Conservation (phyloP, 495 filamentous ascomycete species). For the Penicillium cataractarum region DNA sequence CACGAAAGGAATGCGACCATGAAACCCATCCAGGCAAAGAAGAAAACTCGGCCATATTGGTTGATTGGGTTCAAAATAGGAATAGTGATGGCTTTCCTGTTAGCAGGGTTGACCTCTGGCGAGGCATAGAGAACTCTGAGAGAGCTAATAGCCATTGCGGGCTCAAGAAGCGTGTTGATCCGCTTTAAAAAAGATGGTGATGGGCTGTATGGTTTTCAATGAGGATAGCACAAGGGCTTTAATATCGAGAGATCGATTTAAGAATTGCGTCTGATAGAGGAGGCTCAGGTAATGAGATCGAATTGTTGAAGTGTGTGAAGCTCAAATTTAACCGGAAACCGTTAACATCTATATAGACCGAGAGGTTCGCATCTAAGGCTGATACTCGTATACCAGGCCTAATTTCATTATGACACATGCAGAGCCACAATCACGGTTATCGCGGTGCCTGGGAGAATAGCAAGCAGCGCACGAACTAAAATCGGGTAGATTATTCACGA, state of each 20-base stretch:
- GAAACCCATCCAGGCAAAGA: constrained; percentile 95
- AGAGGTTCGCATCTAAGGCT: neutral
- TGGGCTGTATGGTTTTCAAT: neutral
- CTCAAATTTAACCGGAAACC: neutral
- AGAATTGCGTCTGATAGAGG: neutral
- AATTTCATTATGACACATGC: constrained; percentile 19
- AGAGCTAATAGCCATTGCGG: constrained; percentile 25
- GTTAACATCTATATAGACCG: constrained; percentile 17
- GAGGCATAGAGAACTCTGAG: constrained; percentile 36
- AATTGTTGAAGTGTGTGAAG: neutral
- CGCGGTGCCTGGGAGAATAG: neutral
- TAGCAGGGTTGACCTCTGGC: constrained; percentile 69
- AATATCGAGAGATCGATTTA: neutral
- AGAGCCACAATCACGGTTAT: constrained; percentile 14
- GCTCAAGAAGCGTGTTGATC: neutral
- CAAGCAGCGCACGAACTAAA: neutral
- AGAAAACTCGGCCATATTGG: constrained; percentile 85
- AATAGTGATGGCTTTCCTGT: constrained; percentile 77
- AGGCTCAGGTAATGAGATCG: neutral
- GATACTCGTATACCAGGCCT: neutral
- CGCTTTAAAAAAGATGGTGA: neutral
- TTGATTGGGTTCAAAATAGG: constrained; percentile 81
- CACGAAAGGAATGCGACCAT: constrained; percentile 96
- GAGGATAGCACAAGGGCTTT: neutral
- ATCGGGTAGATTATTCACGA: constrained; percentile 9